Conservation (phyloP, 176 grass and related monocot species). For the Saccharum spontaneum region DNA sequence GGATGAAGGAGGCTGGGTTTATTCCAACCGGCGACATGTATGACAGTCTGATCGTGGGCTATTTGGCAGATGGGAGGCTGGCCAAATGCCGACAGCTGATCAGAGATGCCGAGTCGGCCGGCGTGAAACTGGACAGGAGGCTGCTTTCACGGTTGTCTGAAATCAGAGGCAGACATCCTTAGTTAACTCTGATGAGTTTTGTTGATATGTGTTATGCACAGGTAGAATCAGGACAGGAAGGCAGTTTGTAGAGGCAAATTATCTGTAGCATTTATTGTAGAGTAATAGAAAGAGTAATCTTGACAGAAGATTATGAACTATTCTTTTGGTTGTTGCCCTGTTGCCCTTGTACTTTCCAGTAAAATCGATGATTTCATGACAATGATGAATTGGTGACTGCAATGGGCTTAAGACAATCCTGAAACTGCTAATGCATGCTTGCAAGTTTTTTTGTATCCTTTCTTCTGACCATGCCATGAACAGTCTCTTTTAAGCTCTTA, state of each 20-base stretch:
- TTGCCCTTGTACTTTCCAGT: not conserved
- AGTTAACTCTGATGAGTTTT: not conserved
- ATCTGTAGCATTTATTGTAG: not conserved
- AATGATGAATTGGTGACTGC: not conserved
- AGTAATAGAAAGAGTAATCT: not conserved
- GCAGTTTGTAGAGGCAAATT: not conserved
- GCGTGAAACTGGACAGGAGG: constrained; percentile 56
- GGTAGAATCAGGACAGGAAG: not conserved
- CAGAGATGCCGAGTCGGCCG: constrained; percentile 55
- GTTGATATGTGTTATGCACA: not conserved
- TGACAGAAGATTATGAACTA: not conserved
- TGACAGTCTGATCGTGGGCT: constrained; percentile 50
- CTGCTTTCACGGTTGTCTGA: constrained; percentile 36
- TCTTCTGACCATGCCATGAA: not conserved
- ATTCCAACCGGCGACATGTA: constrained; percentile 68
- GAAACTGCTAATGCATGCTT: not conserved
- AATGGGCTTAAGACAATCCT: not conserved
- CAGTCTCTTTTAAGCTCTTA: not conserved
- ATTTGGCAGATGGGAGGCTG: constrained; percentile 47
- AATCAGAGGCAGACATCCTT: constrained; percentile 10
- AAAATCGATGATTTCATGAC: not conserved
- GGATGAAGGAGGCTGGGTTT: constrained; percentile 80
- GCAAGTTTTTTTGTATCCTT: not conserved
- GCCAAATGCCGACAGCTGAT: constrained; percentile 64
- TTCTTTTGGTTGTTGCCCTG: not conserved